Base-by-base conservation (phyloP, 225 moss, liverwort and hornwort species). In the Neckera pumila region DNA sequence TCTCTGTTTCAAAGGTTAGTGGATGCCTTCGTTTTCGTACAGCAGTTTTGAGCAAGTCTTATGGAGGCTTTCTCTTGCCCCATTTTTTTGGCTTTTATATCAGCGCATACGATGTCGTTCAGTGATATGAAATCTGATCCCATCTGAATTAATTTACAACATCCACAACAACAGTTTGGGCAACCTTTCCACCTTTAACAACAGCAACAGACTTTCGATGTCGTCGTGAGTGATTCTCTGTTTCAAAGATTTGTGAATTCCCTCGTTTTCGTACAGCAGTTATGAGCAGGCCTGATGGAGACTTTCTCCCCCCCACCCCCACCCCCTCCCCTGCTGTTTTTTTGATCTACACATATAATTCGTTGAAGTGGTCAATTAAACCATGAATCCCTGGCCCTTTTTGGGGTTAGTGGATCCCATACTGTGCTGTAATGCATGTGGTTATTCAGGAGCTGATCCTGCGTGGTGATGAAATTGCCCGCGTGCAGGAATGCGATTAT, bases 401-500 rank as follows among this genome's bases (percentile, higher is more conserved):
- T 2, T 36, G 36, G 27, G 25, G 2, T 54, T 56, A 6, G 25
- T 56, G n/a, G 14, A 56, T 77, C n/a, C 56, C n/a, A 77, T 77
- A 36, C 15, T 77, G n/a, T 76, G n/a, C n/a, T n/a, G n/a, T n/a
- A n/a, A n/a, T n/a, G 62, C 36, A 36, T 11, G n/a, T 15, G 49
- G 20, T 62, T 49, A 10, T 49, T 27, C 38, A 21, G 49, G 21
- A 63, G 19, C 30, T 85, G 51, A 76, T 85, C 22, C 62, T 21
- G 36, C 28, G 80, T 36, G 76, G 15, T 70, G 62, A 67, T 65
- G 36, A 53, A 66, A 27, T 12, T 19, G 12, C 64, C 21, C 47
- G 8, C 12, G 53, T 74, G 80, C 87, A 91, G 89, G 54, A 87
- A 85, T 61, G 87, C 91, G 63, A 91, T 77, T 5, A 85, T 85